Base-by-base conservation (phyloP, 1,284 basidiomycete species). In the Waitea zeae region DNA sequence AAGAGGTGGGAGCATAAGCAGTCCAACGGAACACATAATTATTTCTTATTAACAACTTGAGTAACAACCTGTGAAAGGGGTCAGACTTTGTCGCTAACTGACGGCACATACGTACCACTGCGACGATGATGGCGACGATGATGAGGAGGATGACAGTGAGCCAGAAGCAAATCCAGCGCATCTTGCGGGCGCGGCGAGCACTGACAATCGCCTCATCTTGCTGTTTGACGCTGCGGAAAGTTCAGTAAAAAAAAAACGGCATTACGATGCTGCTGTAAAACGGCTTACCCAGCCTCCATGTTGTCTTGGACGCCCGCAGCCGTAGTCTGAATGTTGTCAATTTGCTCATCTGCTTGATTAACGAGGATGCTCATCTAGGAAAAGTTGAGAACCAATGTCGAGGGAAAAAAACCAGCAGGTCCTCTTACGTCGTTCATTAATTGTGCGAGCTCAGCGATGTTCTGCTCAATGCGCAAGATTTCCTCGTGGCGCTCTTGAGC, bases 401-500 rank as follows among this genome's bases (percentile, higher is more conserved):
- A 31, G 15, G 20, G 30, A 35, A 30, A 14, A 9, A 14, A 12
- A 12, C 3, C 5, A 20, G 7, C 9, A 34, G 12, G 44, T n/a
- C n/a, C n/a, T n/a, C 51, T 32, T 32, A 69, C 72, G 48, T 96
- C 92, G 43, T 71, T 72, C 57, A 95, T 90, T 42, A 96, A 60
- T 50, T 88, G 82, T 1, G 80, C 83, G 36, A 96, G 67, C 52
- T 96, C 89, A 17, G 72, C 76, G 34, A 96, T 58, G 2, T 89
- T 95, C 45, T 68, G 62, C 53, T 95, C 89, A 51, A 96, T 89
- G 47, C 73, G 73, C 44, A 71, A 69, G 44, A 97, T 73, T 42
- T 96, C 90, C 47, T 81, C 71, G 48, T 95, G 88, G 34, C 92
- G 69, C 44, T 84, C 76, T 53, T 95, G 89, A 2, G 93, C 89